phyloP scores from a whole-genome alignment of 139 green algal genomes.

The Closterium sp. region DNA sequence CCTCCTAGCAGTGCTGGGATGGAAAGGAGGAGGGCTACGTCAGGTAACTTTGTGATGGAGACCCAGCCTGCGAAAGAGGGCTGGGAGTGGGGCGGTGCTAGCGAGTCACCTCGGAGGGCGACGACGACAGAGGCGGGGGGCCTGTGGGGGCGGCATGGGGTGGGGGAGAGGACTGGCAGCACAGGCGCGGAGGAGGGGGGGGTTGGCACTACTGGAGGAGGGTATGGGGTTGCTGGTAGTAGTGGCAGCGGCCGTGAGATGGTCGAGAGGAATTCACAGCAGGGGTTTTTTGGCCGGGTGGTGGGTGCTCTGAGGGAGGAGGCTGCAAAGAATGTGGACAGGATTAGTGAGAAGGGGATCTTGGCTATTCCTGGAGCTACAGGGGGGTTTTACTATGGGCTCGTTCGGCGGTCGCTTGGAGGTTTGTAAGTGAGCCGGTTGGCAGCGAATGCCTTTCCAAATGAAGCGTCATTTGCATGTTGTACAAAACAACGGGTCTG shows the following conservation, averaged over 20 bases:
- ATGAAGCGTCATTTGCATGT: too few species aligned
- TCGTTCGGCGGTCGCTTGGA: background rate
- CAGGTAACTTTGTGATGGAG: background rate
- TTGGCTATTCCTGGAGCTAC: background rate
- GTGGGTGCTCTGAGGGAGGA: background rate
- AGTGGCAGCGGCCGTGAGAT: background rate
- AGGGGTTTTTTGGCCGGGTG: background rate
- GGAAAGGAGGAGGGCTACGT: background rate
- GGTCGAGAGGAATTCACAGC: background rate
- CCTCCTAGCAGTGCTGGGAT: background rate
- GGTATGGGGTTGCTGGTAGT: background rate
- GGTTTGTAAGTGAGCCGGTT: background rate
- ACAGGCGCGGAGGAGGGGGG: background rate
- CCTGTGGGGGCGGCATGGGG: background rate
- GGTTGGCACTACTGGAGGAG: background rate
- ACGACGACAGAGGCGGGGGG: background rate
- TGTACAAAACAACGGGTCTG: too few species aligned
- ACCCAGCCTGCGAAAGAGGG: too few species aligned
- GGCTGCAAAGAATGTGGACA: background rate
- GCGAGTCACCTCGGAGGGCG: background rate
- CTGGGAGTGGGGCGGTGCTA: background rate
- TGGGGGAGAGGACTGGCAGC: background rate
- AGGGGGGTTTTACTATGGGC: background rate
- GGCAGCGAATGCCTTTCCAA: too few species aligned
- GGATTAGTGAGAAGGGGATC: background rate